Conservation (phyloP, 257 asterid genomes). For the Lantana camara region DNA sequence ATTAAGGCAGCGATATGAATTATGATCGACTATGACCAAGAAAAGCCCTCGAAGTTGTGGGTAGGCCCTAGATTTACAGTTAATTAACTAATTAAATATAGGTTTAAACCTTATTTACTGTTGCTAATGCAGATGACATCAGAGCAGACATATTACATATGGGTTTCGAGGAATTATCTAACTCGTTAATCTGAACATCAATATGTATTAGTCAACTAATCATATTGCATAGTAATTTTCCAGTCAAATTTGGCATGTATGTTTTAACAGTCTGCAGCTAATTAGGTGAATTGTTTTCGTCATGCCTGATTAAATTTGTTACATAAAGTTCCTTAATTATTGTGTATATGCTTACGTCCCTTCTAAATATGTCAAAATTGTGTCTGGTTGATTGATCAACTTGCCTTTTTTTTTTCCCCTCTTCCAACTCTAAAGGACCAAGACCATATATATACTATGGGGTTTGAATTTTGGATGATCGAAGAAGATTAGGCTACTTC, state of each 20-base stretch:
- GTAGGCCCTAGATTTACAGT: background rate
- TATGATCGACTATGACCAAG: too few species aligned
- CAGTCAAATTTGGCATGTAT: slow-evolving; percentile 9
- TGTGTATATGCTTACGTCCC: slow-evolving; percentile 6
- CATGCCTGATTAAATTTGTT: background rate
- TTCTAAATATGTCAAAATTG: background rate
- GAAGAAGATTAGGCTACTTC: background rate
- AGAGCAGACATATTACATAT: slow-evolving; percentile 8
- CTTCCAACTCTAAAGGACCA: background rate
- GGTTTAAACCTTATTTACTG: background rate
- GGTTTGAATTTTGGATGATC: background rate
- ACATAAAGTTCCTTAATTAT: background rate
- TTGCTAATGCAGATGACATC: slow-evolving; percentile 3
- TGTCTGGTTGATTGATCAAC: background rate
- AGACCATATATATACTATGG: background rate
- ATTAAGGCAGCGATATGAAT: too few species aligned
- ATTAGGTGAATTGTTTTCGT: background rate
- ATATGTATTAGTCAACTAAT: too few species aligned
- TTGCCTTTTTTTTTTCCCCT: background rate
- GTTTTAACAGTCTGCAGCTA: too few species aligned
- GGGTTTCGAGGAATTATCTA: background rate
- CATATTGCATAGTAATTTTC: background rate
- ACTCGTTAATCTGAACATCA: too few species aligned
- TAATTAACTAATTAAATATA: background rate
- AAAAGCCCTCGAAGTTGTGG: background rate